These are phyloP conservation scores for Galerina sulciceps DNA, from an alignment of 768 basidiomycete species.

Conservation along the genomic window DNA sequence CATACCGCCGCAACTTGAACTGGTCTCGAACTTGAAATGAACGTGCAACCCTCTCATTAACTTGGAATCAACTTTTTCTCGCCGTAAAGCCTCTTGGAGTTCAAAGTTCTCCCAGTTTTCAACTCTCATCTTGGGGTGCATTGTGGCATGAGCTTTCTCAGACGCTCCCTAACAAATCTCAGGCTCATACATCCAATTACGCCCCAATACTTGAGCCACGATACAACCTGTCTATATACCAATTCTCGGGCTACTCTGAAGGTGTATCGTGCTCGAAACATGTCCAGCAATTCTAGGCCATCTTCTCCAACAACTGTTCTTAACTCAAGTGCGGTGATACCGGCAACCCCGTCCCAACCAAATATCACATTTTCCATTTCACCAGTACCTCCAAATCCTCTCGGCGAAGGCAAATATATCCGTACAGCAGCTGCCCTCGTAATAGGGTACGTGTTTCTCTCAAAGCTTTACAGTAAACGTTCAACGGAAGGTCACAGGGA, in stretches of 20 bases:
- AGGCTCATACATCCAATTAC: slow-evolving; percentile 7
- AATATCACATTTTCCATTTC: slow-evolving; percentile 52
- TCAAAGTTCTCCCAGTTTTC: not conserved
- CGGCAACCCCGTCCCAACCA: slow-evolving; percentile 10
- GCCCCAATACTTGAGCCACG: not conserved
- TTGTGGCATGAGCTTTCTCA: slow-evolving; percentile 22
- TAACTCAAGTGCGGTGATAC: slow-evolving; percentile 6
- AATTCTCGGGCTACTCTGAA: not conserved
- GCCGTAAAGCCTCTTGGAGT: not conserved
- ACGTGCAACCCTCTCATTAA: not conserved
- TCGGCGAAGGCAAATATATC: slow-evolving; percentile 74
- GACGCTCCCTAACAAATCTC: slow-evolving; percentile 5
- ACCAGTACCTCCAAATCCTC: slow-evolving; percentile 62
- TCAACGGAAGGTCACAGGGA: slow-evolving; percentile 51
- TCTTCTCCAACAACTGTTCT: slow-evolving; percentile 28
- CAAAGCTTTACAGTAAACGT: not conserved
- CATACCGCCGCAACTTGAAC: not conserved
- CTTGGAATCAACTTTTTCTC: not conserved
- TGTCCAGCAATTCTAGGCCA: slow-evolving; percentile 15
- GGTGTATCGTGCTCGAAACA: slow-evolving; percentile 5
- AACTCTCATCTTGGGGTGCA: not conserved
- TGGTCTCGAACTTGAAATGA: slow-evolving; percentile 3
- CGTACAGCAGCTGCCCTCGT: slow-evolving; percentile 75
- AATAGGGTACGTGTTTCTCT: slow-evolving; percentile 59
- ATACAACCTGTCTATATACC: not conserved